Base-by-base conservation (phyloP, 805 yeast species). In the Saturnispora kantuleensis region DNA sequence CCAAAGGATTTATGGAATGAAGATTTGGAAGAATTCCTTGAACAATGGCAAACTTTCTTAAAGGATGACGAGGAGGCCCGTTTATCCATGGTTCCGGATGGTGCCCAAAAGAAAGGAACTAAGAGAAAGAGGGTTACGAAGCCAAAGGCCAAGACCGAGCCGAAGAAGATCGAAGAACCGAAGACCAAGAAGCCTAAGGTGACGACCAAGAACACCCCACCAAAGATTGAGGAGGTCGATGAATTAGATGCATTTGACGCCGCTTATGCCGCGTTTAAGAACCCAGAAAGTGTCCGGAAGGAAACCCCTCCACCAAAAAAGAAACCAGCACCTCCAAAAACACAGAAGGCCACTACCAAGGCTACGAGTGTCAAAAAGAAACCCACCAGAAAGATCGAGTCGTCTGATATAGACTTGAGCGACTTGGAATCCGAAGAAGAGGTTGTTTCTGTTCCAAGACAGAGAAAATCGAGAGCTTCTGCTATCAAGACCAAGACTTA, bases 1-100 rank as follows among this genome's bases (percentile, higher is more conserved):
- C 88, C 96, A 12, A 86, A 85, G 60, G 97, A 89, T 60, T 66
- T 93, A 45, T 93, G 98, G 98, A 73, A 67, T 47, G 71, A 63
- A 38, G 98, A 93, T 60, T 69, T 93, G 52, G 95, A 87, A 46
- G 80, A 65, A 0, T 90, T 93, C 61, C 56, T 76, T 47, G 68
- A 53, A 8, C 73, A 72, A 10, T 93, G 90, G 81, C 72, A 79
- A 1, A 65, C 71, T 46, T 88, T 85, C 60, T 64, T 86, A 56
- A 70, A 67, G 29, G 75, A 70, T 10, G 96, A 89, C 59, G 73
- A 71, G 45, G 74, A 72, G 46, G 73, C 72, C 47, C 74, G 87
- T 50, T 67, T 70, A 31, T 68, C 73, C 31, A 59, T 75, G 45
- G 60, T 70, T n/a, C 65, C 74, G 3, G 66, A 60, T 34, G 72